Evolutionary conservation across 805 yeast genomes (phyloP).

Genomic region (Ascoidea rubescens): DNA sequence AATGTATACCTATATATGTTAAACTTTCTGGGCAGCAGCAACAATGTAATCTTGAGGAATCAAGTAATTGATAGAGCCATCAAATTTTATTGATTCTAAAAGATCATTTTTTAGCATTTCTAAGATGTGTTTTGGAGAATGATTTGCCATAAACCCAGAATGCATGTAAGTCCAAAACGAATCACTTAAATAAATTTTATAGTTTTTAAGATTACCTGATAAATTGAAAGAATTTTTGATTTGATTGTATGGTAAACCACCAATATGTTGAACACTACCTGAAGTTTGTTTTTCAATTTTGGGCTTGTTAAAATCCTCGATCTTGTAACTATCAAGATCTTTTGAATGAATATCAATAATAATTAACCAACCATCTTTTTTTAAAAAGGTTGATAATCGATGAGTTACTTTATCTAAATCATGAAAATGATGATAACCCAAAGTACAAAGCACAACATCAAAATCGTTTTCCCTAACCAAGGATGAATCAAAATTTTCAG

Average conservation of each 20-base stretch:
- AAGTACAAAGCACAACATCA: not conserved
- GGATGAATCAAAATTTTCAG: not conserved
- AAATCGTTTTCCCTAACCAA: not conserved
- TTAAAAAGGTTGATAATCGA: not conserved
- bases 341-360: not conserved
- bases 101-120: not conserved
- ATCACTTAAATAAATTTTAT: too few relatives aligned
- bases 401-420: not conserved
- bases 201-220: too few relatives aligned
- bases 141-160: not conserved
- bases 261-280: not conserved
- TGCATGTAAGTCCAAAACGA: not conserved
- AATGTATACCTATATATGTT: too few relatives aligned
- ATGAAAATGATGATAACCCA: not conserved
- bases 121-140: not conserved
- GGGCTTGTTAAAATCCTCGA: not conserved
- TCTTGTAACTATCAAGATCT: not conserved
- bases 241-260: not conserved
- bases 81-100: not conserved
- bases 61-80: not conserved
- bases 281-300: not conserved
- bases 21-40: not conserved
- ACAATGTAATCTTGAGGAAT: not conserved
- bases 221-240: too few relatives aligned
- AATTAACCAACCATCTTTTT: not conserved